Conservation (phyloP, 2,329 filamentous ascomycete species). For the Nemania serpens region DNA sequence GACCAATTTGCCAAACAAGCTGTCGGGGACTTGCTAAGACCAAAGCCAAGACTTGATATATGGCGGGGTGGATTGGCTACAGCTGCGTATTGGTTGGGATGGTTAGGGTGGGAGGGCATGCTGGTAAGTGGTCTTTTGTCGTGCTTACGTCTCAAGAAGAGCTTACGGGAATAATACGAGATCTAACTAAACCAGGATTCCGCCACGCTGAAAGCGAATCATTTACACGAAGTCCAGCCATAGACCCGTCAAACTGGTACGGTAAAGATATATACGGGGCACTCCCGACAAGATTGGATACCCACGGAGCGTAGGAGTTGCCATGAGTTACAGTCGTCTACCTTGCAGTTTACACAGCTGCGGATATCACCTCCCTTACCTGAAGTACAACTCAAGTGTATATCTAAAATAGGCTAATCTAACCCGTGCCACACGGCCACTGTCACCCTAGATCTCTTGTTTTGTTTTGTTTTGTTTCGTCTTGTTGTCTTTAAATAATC, state of each 20-base stretch:
- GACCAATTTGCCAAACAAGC: slow-evolving; percentile 39
- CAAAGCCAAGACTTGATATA: slow-evolving; percentile 33
- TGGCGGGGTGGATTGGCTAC: slow-evolving; percentile 39
- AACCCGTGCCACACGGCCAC: background rate
- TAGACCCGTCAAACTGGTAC: background rate
- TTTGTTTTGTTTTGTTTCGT: background rate
- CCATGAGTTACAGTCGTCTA: background rate
- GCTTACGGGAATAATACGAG: background rate
- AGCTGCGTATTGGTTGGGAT: slow-evolving; percentile 36
- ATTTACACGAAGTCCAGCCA: slow-evolving; percentile 28
- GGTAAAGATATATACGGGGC: background rate
- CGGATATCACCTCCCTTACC: background rate
- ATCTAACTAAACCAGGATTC: slow-evolving; percentile 31
- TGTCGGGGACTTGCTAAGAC: slow-evolving; percentile 36
- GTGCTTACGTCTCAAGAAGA: background rate
- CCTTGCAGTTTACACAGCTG: background rate
- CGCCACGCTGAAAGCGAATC: slow-evolving; percentile 28
- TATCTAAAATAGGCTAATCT: background rate
- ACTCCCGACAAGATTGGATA: background rate
- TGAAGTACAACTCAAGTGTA: background rate
- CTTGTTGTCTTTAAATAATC: background rate
- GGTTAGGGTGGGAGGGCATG: slow-evolving; percentile 42
- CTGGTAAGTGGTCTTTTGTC: slow-evolving; percentile 32
- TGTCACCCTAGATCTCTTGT: background rate
- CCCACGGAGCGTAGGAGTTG: too few species aligned